Conservation (phyloP, 345 rosid genomes). For the Kandelia obovata region DNA sequence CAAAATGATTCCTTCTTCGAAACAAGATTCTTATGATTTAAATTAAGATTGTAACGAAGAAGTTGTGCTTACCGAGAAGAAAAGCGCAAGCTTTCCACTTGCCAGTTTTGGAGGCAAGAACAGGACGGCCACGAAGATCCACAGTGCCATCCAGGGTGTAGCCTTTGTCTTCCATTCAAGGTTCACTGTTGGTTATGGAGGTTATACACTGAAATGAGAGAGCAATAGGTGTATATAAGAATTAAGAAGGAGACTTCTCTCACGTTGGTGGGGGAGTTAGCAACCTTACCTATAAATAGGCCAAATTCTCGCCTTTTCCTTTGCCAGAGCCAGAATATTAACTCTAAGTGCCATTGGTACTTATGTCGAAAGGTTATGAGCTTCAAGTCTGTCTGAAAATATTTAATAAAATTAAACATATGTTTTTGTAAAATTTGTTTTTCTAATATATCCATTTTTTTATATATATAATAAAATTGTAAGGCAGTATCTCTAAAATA, state of each 20-base stretch:
- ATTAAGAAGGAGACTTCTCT: constrained; percentile 1
- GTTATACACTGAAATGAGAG: background rate
- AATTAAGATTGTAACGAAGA: background rate
- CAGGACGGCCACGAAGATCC: constrained; percentile 71
- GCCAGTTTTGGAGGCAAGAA: constrained; percentile 61
- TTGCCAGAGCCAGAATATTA: background rate
- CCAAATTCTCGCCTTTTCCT: background rate
- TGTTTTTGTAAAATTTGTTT: no score
- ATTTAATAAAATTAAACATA: no score
- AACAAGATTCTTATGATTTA: background rate
- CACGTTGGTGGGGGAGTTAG: background rate
- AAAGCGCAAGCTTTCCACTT: constrained; percentile 93
- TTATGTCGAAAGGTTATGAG: no score
- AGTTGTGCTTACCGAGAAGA: constrained; percentile 54
- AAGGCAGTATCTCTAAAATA: no score
- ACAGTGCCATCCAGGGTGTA: constrained; percentile 80
- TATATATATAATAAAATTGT: no score
- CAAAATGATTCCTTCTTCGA: no score
- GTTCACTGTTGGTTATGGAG: background rate
- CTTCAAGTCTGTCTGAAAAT: no score
- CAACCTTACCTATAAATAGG: constrained; percentile 2
- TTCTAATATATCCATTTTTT: no score
- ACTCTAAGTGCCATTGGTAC: no score
- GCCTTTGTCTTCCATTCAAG: constrained; percentile 52
- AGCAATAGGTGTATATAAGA: background rate